These are phyloP conservation scores for Cercospora sp. DNA, from an alignment of 2,329 filamentous ascomycete genomes.

Conservation along the genomic window DNA sequence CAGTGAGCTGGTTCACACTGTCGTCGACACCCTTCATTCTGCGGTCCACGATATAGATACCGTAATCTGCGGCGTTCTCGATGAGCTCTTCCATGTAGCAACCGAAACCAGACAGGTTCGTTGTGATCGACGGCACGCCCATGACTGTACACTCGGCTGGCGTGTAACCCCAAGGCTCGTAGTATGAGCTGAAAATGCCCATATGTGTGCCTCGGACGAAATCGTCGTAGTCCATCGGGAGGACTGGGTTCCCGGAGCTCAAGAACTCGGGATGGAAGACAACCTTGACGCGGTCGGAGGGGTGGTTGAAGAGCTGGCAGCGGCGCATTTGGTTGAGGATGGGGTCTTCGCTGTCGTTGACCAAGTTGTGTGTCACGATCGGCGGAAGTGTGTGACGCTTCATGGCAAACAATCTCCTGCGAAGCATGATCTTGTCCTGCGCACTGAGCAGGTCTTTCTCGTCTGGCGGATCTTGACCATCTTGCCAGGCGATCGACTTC, in stretches of 20 bases:
- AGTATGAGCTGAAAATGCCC: constrained; percentile 95
- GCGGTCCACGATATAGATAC: constrained; percentile 98
- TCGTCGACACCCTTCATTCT: constrained; percentile 95
- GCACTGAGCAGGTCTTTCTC: constrained; percentile 93
- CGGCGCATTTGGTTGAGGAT: constrained; percentile 94
- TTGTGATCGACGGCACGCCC: constrained; percentile 97
- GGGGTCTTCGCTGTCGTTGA: constrained; percentile 89
- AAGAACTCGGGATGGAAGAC: constrained; percentile 98
- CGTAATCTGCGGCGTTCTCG: constrained; percentile 96
- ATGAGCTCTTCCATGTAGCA: constrained; percentile 99
- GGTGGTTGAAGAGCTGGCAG: constrained; percentile 96
- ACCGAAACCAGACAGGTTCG: constrained; percentile 94
- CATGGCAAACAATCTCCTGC: constrained; percentile 92
- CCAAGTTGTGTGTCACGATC: constrained; percentile 98
- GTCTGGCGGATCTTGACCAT: constrained; percentile 88
- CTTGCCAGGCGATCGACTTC: constrained; percentile 90
- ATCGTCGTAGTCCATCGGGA: constrained; percentile 96
- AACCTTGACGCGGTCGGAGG: constrained; percentile 91
- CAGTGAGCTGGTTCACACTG: constrained; percentile 90
- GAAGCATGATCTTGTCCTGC: constrained; percentile 88
- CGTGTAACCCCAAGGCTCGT: constrained; percentile 99
- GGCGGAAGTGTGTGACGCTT: constrained; percentile 87
- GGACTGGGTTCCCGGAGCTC: constrained; percentile 90
- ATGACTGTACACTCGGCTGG: constrained; percentile 98
- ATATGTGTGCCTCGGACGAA: constrained; percentile 96